Evolutionary conservation across 352 stramenopile species (phyloP), one percentile per base, ranked within the genome.

Genomic region (Phytophthora meadii): DNA sequence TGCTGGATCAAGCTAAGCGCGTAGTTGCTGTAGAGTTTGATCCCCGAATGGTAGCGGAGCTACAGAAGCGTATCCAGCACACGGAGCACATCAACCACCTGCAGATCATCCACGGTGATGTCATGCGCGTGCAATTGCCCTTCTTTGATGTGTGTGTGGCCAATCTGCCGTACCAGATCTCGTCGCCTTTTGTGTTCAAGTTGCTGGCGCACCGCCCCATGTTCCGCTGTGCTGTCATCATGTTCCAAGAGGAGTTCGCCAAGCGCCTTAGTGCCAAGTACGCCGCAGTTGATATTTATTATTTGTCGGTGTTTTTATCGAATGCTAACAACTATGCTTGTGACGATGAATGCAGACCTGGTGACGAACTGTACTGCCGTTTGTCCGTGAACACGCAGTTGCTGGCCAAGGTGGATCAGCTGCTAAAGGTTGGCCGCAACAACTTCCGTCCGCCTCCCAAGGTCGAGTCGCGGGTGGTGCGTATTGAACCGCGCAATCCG

Each of bases 101-200:
- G 50, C 88, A 99, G 76, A 96, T 99, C 25, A 99, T 99, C 70
- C 97, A 99, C 69, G 98, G 97, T 10, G 98, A 99, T 79, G 97
- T 99, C 27, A 98, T 99, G 73, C 99, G 99, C 68, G 94, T 98
- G n/a, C 90, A 98, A 48, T 90, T 99, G 61, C 98, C 98, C 27
- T 99, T 99, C 80, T 99, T 99, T 64, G 97, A 99, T 81, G 92
- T 99, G 9, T 99, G 97, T 59, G 97, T 99, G 65, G 98, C 98
- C 49, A 99, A 99, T 72, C 82, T 99, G 40, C 98, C 98, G 34
- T 99, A 99, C 78, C 97, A 99, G 77, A 99, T 99, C 62, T 99
- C 97, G 41, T 99, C 94, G 30, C 92, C 93, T 12, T 94, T 99
- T 42, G 94, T 99, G 40, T 99, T 99, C 83, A 99, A 99, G 89